phyloP scores from a whole-genome alignment of 768 basidiomycete species.

The Rhodotorula diobovata region DNA sequence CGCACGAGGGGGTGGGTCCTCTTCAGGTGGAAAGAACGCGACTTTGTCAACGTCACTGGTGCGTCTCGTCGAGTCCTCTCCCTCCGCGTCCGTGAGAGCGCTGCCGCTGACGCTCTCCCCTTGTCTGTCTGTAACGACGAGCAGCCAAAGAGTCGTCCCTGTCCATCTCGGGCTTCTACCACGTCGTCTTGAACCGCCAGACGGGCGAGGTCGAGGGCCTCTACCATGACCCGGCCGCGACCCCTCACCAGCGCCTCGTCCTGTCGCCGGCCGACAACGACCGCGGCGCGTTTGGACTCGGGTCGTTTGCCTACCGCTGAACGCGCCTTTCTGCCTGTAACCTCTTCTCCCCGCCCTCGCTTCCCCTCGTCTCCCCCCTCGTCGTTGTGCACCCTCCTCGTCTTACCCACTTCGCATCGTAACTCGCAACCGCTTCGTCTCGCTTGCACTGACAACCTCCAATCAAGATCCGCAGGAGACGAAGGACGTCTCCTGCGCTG shows the following conservation, averaged over 20 bases:
- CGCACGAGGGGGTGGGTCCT: slow-evolving; percentile 35
- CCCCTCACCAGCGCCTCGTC: slow-evolving; percentile 16
- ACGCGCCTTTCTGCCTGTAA: neutral
- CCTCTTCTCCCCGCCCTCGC: no score
- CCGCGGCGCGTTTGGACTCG: slow-evolving; percentile 4
- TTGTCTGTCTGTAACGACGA: neutral
- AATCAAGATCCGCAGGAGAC: no score
- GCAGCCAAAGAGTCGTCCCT: slow-evolving; percentile 32
- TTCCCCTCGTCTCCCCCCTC: neutral
- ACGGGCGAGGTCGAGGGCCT: slow-evolving; percentile 38
- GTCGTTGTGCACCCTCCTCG: neutral
- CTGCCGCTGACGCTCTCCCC: neutral
- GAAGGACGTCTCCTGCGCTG: no score
- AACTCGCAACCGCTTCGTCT: neutral
- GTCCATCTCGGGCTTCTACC: slow-evolving; percentile 41
- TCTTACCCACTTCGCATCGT: neutral
- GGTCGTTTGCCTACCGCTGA: slow-evolving; percentile 3
- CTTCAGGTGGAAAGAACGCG: slow-evolving; percentile 41
- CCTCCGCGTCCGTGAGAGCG: no score
- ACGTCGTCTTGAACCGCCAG: slow-evolving; percentile 26
- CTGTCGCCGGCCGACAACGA: neutral
- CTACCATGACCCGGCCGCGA: slow-evolving; percentile 18
- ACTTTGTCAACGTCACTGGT: slow-evolving; percentile 36
- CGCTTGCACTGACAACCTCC: no score
- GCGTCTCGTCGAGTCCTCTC: neutral